These are phyloP conservation scores for Chaetomium tenue DNA, from an alignment of 495 filamentous ascomycete species.

Conservation along the genomic window DNA sequence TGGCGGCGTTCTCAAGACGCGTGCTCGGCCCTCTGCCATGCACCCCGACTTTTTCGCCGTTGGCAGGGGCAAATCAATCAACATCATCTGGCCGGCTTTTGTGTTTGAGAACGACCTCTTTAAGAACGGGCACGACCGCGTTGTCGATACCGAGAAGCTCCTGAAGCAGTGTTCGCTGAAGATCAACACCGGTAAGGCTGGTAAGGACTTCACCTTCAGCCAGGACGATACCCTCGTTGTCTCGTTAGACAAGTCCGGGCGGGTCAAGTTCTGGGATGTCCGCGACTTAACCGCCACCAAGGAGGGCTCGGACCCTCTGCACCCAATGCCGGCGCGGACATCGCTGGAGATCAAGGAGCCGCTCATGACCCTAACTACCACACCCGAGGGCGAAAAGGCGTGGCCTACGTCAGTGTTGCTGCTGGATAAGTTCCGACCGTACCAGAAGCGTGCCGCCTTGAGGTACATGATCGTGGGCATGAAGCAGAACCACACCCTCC, in stretches of 20 bases:
- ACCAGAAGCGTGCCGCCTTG: slow-evolving; percentile 77
- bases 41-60: slow-evolving; percentile 93
- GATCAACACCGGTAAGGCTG: slow-evolving; percentile 95
- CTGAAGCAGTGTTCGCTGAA: slow-evolving; percentile 80
- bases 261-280: slow-evolving; percentile 96
- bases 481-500: slow-evolving; percentile 98
- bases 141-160: slow-evolving; percentile 80
- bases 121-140: slow-evolving; percentile 66
- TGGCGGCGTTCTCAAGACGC: slow-evolving; percentile 90
- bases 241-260: slow-evolving; percentile 92
- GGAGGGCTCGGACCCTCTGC: slow-evolving; percentile 52
- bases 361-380: slow-evolving; percentile 72
- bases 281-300: slow-evolving; percentile 64
- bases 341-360: slow-evolving; percentile 73
- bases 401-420: slow-evolving; percentile 95
- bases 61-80: slow-evolving; percentile 91
- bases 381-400: slow-evolving; percentile 76
- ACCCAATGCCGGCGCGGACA: slow-evolving; percentile 51
- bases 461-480: slow-evolving; percentile 95
- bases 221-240: slow-evolving; percentile 92
- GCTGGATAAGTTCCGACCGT: slow-evolving; percentile 90
- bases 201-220: slow-evolving; percentile 96
- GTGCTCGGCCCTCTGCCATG: slow-evolving; percentile 80
- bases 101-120: slow-evolving; percentile 68
- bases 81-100: slow-evolving; percentile 80